These are phyloP conservation scores for Lachnellula occidentalis DNA, from an alignment of 2,329 filamentous ascomycete genomes.

Conservation along the genomic window DNA sequence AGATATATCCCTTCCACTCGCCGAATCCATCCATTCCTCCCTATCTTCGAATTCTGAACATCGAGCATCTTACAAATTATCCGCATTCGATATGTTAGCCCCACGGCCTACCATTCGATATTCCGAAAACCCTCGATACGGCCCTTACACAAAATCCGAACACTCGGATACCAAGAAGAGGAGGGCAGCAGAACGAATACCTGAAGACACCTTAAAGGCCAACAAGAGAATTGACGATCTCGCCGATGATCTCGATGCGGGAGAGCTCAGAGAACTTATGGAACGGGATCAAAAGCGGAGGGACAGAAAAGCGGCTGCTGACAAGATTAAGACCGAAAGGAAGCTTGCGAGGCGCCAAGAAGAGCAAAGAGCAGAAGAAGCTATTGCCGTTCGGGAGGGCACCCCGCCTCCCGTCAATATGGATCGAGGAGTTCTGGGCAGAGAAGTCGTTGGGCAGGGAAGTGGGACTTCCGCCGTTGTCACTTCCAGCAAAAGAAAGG, in stretches of 20 bases:
- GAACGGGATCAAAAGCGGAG: conserved; percentile 79
- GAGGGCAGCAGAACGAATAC: conserved; percentile 44
- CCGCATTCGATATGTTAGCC: conserved; percentile 72
- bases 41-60: conserved; percentile 71
- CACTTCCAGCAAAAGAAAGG: conserved; percentile 50
- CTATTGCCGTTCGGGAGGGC: conserved; percentile 46
- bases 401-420: conserved; percentile 50
- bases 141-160: conserved; percentile 38
- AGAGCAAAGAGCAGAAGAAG: conserved; percentile 54
- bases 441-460: conserved; percentile 51
- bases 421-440: conserved; percentile 55
- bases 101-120: conserved; percentile 80
- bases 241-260: conserved; percentile 79
- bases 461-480: conserved; percentile 50
- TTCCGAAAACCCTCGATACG: conserved; percentile 58
- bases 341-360: conserved; percentile 63
- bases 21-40: conserved; percentile 70
- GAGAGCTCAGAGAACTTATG: conserved; percentile 80
- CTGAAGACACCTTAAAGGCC: conserved; percentile 54
- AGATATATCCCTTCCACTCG: conserved; percentile 68
- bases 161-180: conserved; percentile 42
- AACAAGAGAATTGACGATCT: conserved; percentile 64
- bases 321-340: conserved; percentile 61
- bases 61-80: conserved; percentile 68
- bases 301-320: conserved; percentile 65